A percentile compares a stretch with the other conserved stretches of the same genome.
Conservation (phyloP, 305 asterid species). For the Solanum hybrid region DNA sequence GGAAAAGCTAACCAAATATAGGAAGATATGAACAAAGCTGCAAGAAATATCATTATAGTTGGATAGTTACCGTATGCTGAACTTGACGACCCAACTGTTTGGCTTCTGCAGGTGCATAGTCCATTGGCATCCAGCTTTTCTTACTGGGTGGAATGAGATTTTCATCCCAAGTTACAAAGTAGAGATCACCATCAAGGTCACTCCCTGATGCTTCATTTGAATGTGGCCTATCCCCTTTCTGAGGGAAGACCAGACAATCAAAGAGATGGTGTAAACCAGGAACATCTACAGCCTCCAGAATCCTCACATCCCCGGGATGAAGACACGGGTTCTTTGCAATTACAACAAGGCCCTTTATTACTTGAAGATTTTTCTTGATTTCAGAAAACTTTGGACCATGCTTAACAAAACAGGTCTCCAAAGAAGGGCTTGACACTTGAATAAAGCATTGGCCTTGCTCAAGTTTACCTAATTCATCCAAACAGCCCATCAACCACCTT, state of each 20-base stretch:
- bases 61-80: slow-evolving; percentile 40
- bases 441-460: slow-evolving; percentile 84
- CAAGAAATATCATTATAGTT: not conserved
- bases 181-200: slow-evolving; percentile 91
- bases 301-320: slow-evolving; percentile 94
- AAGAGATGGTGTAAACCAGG: slow-evolving; percentile 55
- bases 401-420: slow-evolving; percentile 54
- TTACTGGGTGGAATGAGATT: slow-evolving; percentile 83
- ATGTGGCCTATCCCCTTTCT: slow-evolving; percentile 87
- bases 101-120: slow-evolving; percentile 49
- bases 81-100: slow-evolving; percentile 42
- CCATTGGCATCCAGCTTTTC: slow-evolving; percentile 77
- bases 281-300: slow-evolving; percentile 73
- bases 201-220: slow-evolving; percentile 96
- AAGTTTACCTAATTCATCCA: slow-evolving; percentile 71
- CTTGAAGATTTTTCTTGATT: slow-evolving; percentile 37
- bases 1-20: not conserved
- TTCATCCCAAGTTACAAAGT: slow-evolving; percentile 90
- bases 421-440: slow-evolving; percentile 62
- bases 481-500: slow-evolving; percentile 97
- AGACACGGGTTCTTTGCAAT: slow-evolving; percentile 92
- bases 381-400: slow-evolving; percentile 63
- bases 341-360: slow-evolving; percentile 58
- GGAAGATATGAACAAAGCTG: slow-evolving; percentile 2
- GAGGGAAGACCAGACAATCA: slow-evolving; percentile 91